These are phyloP conservation scores for Colletotrichum sp. DNA, from an alignment of 2,329 filamentous ascomycete species.

Conservation along the genomic window DNA sequence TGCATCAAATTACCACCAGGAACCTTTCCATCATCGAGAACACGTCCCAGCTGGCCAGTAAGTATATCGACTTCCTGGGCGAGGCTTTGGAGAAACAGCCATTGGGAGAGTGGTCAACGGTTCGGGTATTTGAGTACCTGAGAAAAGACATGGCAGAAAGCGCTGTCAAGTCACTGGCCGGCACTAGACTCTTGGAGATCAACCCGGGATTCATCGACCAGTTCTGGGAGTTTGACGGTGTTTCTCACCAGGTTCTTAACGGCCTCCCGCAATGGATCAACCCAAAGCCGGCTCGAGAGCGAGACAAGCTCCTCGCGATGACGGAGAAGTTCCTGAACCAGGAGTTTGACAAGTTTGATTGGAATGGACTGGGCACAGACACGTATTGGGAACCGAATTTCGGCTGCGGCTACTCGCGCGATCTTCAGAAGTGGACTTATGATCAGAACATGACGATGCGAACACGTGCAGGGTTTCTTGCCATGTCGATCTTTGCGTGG, in stretches of 20 bases:
- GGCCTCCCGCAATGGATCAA: constrained; percentile 28
- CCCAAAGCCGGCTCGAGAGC: constrained; percentile 14
- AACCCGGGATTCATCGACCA: constrained; percentile 28
- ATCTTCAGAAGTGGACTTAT: constrained; percentile 24
- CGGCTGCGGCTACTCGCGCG: constrained; percentile 27
- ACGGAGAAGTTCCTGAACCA: neutral
- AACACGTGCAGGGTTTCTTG: constrained; percentile 11
- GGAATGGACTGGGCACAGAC: constrained; percentile 16
- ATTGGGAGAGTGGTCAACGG: constrained; percentile 22
- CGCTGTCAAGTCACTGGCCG: constrained; percentile 26
- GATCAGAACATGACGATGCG: constrained; percentile 19
- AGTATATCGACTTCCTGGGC: constrained; percentile 20
- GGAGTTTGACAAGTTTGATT: constrained; percentile 24
- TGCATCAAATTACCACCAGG: constrained; percentile 19
- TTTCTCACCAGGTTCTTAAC: constrained; percentile 23
- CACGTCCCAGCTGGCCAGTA: neutral
- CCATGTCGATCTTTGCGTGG: neutral
- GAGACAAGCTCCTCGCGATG: constrained; percentile 21
- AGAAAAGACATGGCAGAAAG: constrained; percentile 25
- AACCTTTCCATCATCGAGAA: constrained; percentile 17
- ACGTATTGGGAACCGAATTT: constrained; percentile 32
- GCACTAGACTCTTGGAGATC: constrained; percentile 25
- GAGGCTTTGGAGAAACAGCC: constrained; percentile 13
- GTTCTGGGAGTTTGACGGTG: constrained; percentile 30
- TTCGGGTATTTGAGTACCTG: constrained; percentile 25